Evolutionary conservation across 23 red algal species (phyloP).

Genomic region (Gracilariopsis chorda): DNA sequence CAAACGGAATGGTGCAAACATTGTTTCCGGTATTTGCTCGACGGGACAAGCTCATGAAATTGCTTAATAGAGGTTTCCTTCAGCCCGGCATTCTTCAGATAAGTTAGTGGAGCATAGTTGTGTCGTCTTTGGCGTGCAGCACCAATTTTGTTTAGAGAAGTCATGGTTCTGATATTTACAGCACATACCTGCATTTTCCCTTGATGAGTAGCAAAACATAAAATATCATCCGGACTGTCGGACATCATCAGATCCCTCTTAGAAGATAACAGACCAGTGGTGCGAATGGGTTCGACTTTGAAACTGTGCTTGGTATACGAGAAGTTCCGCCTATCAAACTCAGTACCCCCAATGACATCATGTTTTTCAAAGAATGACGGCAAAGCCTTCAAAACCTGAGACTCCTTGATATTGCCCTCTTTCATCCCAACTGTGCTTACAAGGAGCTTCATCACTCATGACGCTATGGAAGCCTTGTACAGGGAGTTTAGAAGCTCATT

Average conservation of each 20-base stretch:
- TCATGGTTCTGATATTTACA: conserved; percentile 26
- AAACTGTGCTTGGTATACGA: neutral
- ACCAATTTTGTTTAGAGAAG: neutral
- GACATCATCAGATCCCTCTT: neutral
- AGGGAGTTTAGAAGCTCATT: neutral
- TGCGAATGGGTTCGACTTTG: neutral
- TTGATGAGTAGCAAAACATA: neutral
- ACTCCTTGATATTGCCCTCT: conserved; percentile 4
- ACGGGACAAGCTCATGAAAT: neutral
- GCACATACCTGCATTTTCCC: neutral
- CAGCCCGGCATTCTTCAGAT: neutral
- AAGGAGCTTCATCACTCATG: conserved; percentile 18
- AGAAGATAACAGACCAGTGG: conserved; percentile 2
- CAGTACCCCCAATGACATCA: neutral
- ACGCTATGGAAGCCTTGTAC: neutral
- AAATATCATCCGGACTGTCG: neutral
- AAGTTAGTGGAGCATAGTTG: neutral
- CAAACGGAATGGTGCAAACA: neutral
- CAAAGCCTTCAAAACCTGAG: neutral
- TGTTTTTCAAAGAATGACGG: neutral
- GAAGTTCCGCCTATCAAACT: neutral
- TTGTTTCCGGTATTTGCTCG: neutral
- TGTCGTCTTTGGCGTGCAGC: neutral
- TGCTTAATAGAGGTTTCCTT: neutral
- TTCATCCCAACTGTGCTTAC: conserved; percentile 11